These are phyloP conservation scores for Ustilaginoidea virens DNA, from an alignment of 2,329 filamentous ascomycete genomes.

Conservation along the genomic window DNA sequence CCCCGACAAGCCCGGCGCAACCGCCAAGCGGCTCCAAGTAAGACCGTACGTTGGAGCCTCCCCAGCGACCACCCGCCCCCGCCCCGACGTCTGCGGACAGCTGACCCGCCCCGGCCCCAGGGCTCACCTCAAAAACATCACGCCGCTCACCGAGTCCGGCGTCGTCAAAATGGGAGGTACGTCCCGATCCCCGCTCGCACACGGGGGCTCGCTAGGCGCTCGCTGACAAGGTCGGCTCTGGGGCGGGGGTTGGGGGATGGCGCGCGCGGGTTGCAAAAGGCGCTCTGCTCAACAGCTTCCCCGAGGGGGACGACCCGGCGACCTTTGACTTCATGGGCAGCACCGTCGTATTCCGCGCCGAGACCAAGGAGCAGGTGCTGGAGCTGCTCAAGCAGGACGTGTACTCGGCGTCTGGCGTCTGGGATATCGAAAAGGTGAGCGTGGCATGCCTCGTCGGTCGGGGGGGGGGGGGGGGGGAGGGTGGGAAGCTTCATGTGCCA, in stretches of 20 bases:
- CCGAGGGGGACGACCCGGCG: conserved; percentile 40
- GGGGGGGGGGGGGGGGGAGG: no score
- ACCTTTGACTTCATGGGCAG: conserved; percentile 60
- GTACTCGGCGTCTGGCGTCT: conserved; percentile 57
- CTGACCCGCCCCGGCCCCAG: conserved; percentile 9
- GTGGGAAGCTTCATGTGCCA: no score
- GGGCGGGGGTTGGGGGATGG: no score
- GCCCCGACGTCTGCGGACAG: no score
- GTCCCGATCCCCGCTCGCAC: conserved; percentile 9
- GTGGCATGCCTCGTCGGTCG: no score
- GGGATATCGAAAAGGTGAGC: conserved; percentile 57
- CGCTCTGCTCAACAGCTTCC: conserved; percentile 50
- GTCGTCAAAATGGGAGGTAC: conserved; percentile 49
- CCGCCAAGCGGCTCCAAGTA: conserved; percentile 46
- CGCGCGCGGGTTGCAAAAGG: no score
- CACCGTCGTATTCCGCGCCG: conserved; percentile 50
- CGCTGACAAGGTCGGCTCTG: no score
- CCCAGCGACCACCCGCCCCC: no score
- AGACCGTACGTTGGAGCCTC: conserved; percentile 40
- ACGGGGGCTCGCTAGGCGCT: no score
- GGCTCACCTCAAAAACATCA: conserved; percentile 41
- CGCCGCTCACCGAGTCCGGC: conserved; percentile 35
- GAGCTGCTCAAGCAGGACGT: conserved; percentile 55
- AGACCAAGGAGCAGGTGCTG: conserved; percentile 53
- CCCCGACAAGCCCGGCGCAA: conserved; percentile 46